Conservation (phyloP, 495 filamentous ascomycete genomes). For the Hypoxylon lienhwacheense region DNA sequence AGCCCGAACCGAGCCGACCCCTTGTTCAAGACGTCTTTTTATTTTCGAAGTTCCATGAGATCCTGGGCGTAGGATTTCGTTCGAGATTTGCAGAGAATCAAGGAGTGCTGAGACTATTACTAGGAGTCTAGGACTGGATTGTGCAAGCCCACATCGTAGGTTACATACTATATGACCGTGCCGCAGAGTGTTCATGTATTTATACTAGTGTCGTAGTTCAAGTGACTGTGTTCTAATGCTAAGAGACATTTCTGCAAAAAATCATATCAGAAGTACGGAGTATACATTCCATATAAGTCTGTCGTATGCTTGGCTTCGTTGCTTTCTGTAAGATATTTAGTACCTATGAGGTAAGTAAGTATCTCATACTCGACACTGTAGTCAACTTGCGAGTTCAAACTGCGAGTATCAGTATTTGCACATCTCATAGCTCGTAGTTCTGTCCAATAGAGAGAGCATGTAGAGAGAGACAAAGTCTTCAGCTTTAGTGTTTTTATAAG, state of each 20-base stretch:
- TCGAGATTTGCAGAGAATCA: slow-evolving; percentile 20
- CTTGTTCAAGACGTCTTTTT: slow-evolving; percentile 27
- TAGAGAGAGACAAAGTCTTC: too few relatives aligned
- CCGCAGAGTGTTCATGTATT: neutral
- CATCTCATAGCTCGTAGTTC: slow-evolving; percentile 24
- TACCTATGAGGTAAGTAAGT: too few relatives aligned
- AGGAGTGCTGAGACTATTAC: slow-evolving; percentile 10
- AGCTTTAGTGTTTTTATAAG: neutral
- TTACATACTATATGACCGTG: too few relatives aligned
- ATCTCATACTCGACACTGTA: too few relatives aligned
- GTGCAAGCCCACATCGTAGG: too few relatives aligned
- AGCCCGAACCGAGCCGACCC: slow-evolving; percentile 27
- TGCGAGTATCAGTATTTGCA: too few relatives aligned
- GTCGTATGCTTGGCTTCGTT: slow-evolving; percentile 21
- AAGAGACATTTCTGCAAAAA: slow-evolving; percentile 28
- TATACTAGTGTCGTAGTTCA: too few relatives aligned
- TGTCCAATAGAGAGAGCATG: slow-evolving; percentile 14
- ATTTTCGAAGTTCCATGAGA: slow-evolving; percentile 29
- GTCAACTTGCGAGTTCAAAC: too few relatives aligned
- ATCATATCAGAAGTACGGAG: slow-evolving; percentile 24
- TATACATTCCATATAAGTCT: too few relatives aligned
- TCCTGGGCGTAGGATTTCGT: slow-evolving; percentile 27
- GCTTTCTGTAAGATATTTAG: too few relatives aligned
- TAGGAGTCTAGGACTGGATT: too few relatives aligned
- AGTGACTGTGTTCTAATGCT: slow-evolving; percentile 19